Base-by-base conservation (phyloP, 192 early-diverging fungal species). In the Piromyces sp. region DNA sequence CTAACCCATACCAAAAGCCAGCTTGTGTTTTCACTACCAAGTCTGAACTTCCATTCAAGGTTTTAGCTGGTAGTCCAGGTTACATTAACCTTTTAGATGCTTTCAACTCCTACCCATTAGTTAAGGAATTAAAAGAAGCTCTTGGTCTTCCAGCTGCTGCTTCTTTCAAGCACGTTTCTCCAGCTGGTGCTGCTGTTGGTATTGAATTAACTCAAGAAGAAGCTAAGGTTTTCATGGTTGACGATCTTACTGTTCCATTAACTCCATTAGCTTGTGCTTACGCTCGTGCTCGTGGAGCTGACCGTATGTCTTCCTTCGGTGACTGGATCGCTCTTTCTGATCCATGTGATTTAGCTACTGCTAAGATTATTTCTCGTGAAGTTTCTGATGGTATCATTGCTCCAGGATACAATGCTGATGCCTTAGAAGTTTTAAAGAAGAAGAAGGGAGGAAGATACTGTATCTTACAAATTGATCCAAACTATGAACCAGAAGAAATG, bases 1-100 rank as follows among this genome's bases (percentile, higher is more conserved):
- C 95, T 80, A 99, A 99, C 89, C 97, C 97, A 38, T 97, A 99
- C 89, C 97, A 99, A 86, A 94, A 94, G 87, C 97, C 97, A 38
- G 96, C 97, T 78, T 94, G 97, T 89, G 95, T 97, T 80, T 99
- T 89, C 86, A 89, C 89, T 83, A 92, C 89, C 84, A 88, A 93
- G 79, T 94, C 92, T 14, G 85, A 89, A 79, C 89, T 99, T 80
- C 97, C 97, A 16, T 94, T 99, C 86, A 90, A 88, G 85, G 96
- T 99, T 79, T 89, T 98, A 30, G 90, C 94, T 80, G 97, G 97
- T 15, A 94, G 95, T 40, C 97, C 96, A 29, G 97, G 97, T 13
- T 99, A 99, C 87, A 98, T 99, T 86, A 98, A 99, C 89, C 89
- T 98, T 38, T 90, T 99, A 81, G 97, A 99, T 86, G 96, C 97